Evolutionary conservation across 805 yeast species (phyloP).

Genomic region (Sugiyamaella qingdaonensis): DNA sequence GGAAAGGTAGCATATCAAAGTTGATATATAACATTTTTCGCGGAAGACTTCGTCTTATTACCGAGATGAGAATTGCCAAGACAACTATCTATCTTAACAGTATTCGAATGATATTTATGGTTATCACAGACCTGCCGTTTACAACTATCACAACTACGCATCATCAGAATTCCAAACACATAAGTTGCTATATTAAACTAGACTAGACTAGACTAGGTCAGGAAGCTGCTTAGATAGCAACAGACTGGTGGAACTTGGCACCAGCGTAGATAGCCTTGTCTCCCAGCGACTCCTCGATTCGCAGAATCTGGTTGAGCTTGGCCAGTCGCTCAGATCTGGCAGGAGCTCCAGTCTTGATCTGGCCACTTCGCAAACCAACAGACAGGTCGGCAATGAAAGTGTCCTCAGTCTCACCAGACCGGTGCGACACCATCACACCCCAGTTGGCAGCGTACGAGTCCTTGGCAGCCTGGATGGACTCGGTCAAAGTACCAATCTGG

Average conservation of each 20-base stretch:
- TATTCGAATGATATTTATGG: no score
- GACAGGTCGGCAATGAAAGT: conserved; percentile 95
- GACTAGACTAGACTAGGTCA: background rate
- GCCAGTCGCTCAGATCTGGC: conserved; percentile 99
- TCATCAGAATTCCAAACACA: background rate
- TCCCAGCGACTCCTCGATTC: conserved; percentile 98
- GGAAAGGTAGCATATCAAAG: no score
- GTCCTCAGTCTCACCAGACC: conserved; percentile 99
- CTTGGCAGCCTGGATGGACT: conserved; percentile 95
- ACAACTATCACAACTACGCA: no score
- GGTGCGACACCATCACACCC: conserved; percentile 99
- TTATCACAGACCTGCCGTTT: background rate
- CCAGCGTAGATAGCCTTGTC: conserved; percentile 97
- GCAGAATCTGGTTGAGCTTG: conserved; percentile 95
- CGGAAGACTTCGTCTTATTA: no score
- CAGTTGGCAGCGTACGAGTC: conserved; percentile 94
- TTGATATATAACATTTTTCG: no score
- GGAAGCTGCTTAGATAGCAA: conserved; percentile 30
- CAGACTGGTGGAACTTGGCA: conserved; percentile 68
- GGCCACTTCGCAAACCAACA: conserved; percentile 98
- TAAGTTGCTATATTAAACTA: background rate
- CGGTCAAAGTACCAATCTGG: conserved; percentile 96
- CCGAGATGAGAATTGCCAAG: no score
- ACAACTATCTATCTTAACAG: no score
- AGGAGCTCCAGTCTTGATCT: conserved; percentile 99